A percentile compares a stretch with the other conserved stretches of the same genome.
Conservation (phyloP, 495 filamentous ascomycete genomes). For the Gamarada debralockiae region DNA sequence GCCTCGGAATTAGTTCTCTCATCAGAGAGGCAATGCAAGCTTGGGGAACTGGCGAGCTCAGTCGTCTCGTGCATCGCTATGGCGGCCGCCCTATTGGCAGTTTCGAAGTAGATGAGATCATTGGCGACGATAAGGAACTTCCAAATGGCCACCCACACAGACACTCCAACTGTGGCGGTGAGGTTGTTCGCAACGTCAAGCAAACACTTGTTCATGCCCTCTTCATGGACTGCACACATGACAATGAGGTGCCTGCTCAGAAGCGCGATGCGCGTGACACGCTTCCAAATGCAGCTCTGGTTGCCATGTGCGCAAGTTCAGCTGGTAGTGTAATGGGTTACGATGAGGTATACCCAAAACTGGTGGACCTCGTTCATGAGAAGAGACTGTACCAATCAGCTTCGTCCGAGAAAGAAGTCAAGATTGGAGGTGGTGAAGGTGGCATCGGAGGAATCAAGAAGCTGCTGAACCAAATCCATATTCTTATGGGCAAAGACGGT, state of each 20-base stretch:
- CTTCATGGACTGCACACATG: slow-evolving; percentile 99
- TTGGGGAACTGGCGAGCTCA: slow-evolving; percentile 91
- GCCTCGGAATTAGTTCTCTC: slow-evolving; percentile 82
- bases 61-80: slow-evolving; percentile 89
- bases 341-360: slow-evolving; percentile 90
- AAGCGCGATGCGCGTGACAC: slow-evolving; percentile 95
- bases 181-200: slow-evolving; percentile 66
- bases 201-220: slow-evolving; percentile 83
- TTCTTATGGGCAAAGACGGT: slow-evolving; percentile 85
- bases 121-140: slow-evolving; percentile 31
- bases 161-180: not conserved
- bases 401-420: slow-evolving; percentile 56
- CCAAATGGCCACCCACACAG: slow-evolving; percentile 13
- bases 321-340: slow-evolving; percentile 98
- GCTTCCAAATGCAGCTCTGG: slow-evolving; percentile 90
- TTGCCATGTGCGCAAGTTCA: slow-evolving; percentile 91
- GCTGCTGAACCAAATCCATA: slow-evolving; percentile 88
- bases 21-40: slow-evolving; percentile 98
- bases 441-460: slow-evolving; percentile 90
- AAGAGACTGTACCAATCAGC: slow-evolving; percentile 71
- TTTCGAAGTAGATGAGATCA: slow-evolving; percentile 74
- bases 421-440: slow-evolving; percentile 58
- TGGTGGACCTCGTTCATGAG: slow-evolving; percentile 88
- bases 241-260: slow-evolving; percentile 95
- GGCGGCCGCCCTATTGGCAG: slow-evolving; percentile 93